Conservation (phyloP, 1,284 basidiomycete genomes). For the Rhodotorula mucilaginosa region DNA sequence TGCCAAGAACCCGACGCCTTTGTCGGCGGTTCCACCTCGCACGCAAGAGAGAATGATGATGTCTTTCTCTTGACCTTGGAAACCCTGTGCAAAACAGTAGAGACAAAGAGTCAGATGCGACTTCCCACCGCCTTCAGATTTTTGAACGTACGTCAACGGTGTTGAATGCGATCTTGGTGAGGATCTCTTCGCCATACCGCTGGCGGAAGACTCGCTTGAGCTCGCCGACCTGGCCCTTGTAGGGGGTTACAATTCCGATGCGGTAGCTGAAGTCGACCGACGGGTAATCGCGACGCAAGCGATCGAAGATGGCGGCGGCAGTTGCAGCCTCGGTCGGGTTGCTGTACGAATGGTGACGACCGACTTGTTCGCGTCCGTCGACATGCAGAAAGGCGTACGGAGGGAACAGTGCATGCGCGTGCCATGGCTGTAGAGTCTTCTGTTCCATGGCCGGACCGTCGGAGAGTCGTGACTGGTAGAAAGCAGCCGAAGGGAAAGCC, state of each 20-base stretch:
- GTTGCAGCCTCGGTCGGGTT: constrained; percentile 75
- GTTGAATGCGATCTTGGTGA: constrained; percentile 82
- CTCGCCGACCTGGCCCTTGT: constrained; percentile 83
- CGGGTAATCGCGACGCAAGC: constrained; percentile 65
- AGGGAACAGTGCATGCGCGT: constrained; percentile 72
- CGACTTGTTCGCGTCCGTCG: constrained; percentile 48
- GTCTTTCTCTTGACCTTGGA: constrained; percentile 96
- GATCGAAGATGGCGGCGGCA: constrained; percentile 74
- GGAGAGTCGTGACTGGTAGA: constrained; percentile 76
- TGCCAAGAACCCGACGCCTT: constrained; percentile 78
- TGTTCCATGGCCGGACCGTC: constrained; percentile 86
- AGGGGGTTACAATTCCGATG: constrained; percentile 92
- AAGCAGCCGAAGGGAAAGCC: constrained; percentile 78
- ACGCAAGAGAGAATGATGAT: constrained; percentile 94
- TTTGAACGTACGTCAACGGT: constrained; percentile 63
- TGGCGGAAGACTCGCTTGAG: constrained; percentile 68
- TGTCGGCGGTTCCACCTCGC: constrained; percentile 60
- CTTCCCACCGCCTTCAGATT: too few relatives aligned
- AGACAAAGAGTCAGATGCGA: neutral
- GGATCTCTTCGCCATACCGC: constrained; percentile 70
- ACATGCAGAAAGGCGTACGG: constrained; percentile 90
- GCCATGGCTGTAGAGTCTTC: constrained; percentile 86
- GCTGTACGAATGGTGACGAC: constrained; percentile 64
- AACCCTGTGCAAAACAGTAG: constrained; percentile 59
- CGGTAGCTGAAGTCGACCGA: constrained; percentile 58